Evolutionary conservation across 2,329 filamentous ascomycete species (phyloP).

Genomic region (Nigrograna mackinnonii): DNA sequence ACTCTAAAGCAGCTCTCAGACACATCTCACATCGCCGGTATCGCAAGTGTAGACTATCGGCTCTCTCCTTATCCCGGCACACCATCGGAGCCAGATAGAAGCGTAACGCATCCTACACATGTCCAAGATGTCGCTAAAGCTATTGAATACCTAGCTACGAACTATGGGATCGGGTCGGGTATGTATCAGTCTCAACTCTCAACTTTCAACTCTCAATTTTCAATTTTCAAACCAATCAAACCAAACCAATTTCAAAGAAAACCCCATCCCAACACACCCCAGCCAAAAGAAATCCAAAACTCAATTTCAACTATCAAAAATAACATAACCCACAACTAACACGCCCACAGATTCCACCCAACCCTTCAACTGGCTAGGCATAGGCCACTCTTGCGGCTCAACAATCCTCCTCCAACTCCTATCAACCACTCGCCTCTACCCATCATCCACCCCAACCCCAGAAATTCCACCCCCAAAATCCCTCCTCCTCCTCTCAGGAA

Average conservation of each 20-base stretch:
- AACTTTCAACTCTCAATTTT: too few relatives aligned
- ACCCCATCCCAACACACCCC: too few relatives aligned
- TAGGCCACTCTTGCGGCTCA: slow-evolving; percentile 67
- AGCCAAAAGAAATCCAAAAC: too few relatives aligned
- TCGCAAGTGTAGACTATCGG: slow-evolving; percentile 68
- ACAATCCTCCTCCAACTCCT: slow-evolving; percentile 64
- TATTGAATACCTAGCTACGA: slow-evolving; percentile 55
- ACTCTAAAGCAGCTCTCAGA: slow-evolving; percentile 41
- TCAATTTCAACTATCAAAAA: too few relatives aligned
- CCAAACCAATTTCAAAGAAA: too few relatives aligned
- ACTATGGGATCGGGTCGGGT: too few relatives aligned
- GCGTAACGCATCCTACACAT: slow-evolving; percentile 63
- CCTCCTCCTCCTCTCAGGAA: slow-evolving; percentile 66
- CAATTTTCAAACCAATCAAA: too few relatives aligned
- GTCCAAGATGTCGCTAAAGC: slow-evolving; percentile 59
- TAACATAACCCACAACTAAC: too few relatives aligned
- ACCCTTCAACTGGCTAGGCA: slow-evolving; percentile 55
- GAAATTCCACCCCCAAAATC: too few relatives aligned
- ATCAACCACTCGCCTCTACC: slow-evolving; percentile 16
- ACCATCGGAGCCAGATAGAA: slow-evolving; percentile 52
- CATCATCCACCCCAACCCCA: neutral
- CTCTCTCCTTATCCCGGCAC: slow-evolving; percentile 57
- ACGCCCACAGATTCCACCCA: too few relatives aligned
- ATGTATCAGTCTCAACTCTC: too few relatives aligned
- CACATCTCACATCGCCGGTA: slow-evolving; percentile 54